Conservation (phyloP, 2,329 filamentous ascomycete genomes). For the Calonectria hongkongensis region DNA sequence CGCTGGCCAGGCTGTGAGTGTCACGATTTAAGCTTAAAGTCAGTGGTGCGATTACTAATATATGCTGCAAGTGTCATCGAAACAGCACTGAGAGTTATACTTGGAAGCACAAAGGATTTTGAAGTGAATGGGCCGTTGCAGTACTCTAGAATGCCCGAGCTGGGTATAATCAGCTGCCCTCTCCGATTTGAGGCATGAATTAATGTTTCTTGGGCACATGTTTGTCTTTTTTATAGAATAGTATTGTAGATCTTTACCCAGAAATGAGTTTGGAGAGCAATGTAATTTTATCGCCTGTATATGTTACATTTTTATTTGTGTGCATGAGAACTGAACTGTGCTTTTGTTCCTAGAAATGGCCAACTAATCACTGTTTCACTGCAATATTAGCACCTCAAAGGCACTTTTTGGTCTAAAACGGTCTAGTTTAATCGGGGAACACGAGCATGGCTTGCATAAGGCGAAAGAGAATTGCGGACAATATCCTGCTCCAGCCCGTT, state of each 20-base stretch:
- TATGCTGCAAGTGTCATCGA: background rate
- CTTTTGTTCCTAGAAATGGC: background rate
- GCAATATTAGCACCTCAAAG: no score
- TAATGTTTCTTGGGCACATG: background rate
- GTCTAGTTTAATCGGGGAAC: no score
- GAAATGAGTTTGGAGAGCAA: background rate
- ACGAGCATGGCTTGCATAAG: no score
- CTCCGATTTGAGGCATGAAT: background rate
- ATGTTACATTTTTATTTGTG: no score
- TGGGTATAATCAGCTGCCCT: slow-evolving; percentile 19
- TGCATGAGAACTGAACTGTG: background rate
- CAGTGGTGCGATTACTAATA: background rate
- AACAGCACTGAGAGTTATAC: slow-evolving; percentile 1
- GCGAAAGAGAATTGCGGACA: no score
- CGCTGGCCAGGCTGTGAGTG: slow-evolving; percentile 7
- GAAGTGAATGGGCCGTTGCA: slow-evolving; percentile 13
- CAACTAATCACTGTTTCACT: no score
- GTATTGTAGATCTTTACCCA: background rate
- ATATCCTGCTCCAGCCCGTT: no score
- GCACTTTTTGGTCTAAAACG: no score
- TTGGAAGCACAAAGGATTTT: background rate
- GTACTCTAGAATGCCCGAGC: slow-evolving; percentile 13
- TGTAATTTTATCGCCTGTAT: background rate
- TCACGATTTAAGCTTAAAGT: background rate
- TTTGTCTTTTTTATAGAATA: background rate